Evolutionary conservation across 2,329 filamentous ascomycete species (phyloP).

Genomic region (Fusarium mundagurra): DNA sequence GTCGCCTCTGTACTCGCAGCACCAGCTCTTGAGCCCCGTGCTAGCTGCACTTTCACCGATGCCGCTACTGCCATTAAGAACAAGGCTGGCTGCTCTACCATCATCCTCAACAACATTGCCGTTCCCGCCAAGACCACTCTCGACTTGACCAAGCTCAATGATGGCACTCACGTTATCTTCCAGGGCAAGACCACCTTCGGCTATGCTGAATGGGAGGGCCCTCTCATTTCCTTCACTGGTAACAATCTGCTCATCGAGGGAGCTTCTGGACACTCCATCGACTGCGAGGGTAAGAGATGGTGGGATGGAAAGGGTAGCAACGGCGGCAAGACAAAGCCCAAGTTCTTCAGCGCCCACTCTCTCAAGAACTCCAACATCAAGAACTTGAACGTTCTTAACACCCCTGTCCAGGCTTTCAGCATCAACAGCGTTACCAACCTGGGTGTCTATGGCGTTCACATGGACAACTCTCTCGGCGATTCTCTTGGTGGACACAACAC

Average conservation of each 20-base stretch:
- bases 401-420: constrained; percentile 54
- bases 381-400: constrained; percentile 53
- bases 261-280: constrained; percentile 58
- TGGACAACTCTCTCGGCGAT: constrained; percentile 54
- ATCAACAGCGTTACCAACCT: constrained; percentile 51
- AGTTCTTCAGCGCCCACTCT: constrained; percentile 63
- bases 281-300: constrained; percentile 66
- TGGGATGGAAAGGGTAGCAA: constrained; percentile 71
- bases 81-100: constrained; percentile 63
- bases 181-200: constrained; percentile 73
- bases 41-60: constrained; percentile 64
- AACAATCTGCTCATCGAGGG: constrained; percentile 63
- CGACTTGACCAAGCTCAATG: constrained; percentile 63
- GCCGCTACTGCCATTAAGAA: constrained; percentile 57
- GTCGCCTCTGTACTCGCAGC: constrained; percentile 38
- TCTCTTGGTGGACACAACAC: constrained; percentile 59
- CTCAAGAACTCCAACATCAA: constrained; percentile 51
- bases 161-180: constrained; percentile 67
- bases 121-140: constrained; percentile 69
- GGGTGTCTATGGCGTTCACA: constrained; percentile 47
- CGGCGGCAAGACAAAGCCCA: constrained; percentile 71
- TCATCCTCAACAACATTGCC: constrained; percentile 61
- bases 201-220: constrained; percentile 72
- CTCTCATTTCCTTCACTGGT: constrained; percentile 70
- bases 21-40: constrained; percentile 37